Evolutionary conservation across 2,329 filamentous ascomycete species (phyloP).

Genomic region (Gnomoniopsis smithogilvyi): DNA sequence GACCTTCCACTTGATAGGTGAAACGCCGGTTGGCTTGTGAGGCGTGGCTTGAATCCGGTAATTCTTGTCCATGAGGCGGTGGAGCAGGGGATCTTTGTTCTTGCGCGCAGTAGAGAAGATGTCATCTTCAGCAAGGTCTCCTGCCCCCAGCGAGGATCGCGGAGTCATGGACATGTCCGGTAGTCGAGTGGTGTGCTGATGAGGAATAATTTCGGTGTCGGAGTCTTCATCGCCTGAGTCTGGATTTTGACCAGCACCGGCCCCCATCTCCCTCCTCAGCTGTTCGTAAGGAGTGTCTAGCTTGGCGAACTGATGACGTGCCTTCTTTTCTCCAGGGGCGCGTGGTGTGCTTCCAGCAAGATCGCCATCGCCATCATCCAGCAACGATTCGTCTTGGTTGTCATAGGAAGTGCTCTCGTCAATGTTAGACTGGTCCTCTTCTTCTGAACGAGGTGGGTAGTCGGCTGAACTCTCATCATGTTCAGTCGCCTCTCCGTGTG

Average conservation of each 20-base stretch:
- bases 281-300: conserved; percentile 76
- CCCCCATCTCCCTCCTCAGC: conserved; percentile 64
- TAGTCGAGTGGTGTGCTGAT: conserved; percentile 51
- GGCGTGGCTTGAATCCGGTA: conserved; percentile 94
- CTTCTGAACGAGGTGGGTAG: conserved; percentile 25
- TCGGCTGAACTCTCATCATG: conserved; percentile 48
- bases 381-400: conserved; percentile 59
- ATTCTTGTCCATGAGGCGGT: conserved; percentile 91
- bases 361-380: conserved; percentile 59
- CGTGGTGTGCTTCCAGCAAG: conserved; percentile 68
- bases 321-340: conserved; percentile 48
- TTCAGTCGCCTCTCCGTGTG: conserved; percentile 49
- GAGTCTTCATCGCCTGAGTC: conserved; percentile 24
- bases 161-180: conserved; percentile 65
- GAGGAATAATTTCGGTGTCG: conserved; percentile 45
- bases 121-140: conserved; percentile 26
- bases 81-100: conserved; percentile 74
- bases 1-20: conserved; percentile 41
- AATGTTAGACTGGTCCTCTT: conserved; percentile 31
- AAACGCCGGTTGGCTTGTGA: conserved; percentile 53
- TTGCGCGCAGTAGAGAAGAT: conserved; percentile 23
- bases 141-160: conserved; percentile 49
- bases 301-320: conserved; percentile 54
- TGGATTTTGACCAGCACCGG: conserved; percentile 24
- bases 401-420: conserved; percentile 26